These are phyloP conservation scores for Metschnikowia santaceciliae DNA, from an alignment of 805 yeast genomes.

Conservation along the genomic window DNA sequence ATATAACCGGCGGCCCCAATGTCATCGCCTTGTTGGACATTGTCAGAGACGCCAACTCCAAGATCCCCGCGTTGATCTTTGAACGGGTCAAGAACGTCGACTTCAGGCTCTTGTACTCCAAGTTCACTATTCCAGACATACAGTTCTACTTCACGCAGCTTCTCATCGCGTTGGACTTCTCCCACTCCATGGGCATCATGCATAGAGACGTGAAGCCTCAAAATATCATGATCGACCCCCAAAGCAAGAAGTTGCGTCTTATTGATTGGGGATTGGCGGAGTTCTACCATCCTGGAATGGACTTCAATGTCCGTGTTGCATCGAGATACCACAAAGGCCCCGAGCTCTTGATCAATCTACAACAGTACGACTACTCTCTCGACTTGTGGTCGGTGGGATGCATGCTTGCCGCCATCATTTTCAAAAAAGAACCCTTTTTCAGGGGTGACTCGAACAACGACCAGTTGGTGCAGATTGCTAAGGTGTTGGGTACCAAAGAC, in stretches of 20 bases:
- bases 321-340: constrained; percentile 93
- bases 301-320: constrained; percentile 90
- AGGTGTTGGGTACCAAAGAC: constrained; percentile 83
- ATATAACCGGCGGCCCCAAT: constrained; percentile 81
- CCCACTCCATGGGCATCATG: constrained; percentile 94
- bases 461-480: constrained; percentile 84
- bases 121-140: constrained; percentile 69
- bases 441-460: constrained; percentile 89
- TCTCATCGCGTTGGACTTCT: constrained; percentile 78
- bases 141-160: constrained; percentile 80
- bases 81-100: constrained; percentile 82
- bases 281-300: constrained; percentile 84
- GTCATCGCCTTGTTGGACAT: constrained; percentile 73
- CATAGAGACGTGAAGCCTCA: constrained; percentile 96
- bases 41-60: constrained; percentile 73
- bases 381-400: constrained; percentile 96
- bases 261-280: constrained; percentile 98
- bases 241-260: constrained; percentile 61
- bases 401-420: constrained; percentile 84
- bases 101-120: constrained; percentile 76
- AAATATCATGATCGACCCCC: constrained; percentile 91
- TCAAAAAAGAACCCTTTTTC: constrained; percentile 88
- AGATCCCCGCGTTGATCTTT: constrained; percentile 83
- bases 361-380: constrained; percentile 84
- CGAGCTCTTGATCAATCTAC: constrained; percentile 78